A percentile compares a stretch with the other conserved stretches of the same genome.
These are phyloP conservation scores for Rubroboletus pulcherrimus DNA, from an alignment of 768 basidiomycete species.

Conservation along the genomic window DNA sequence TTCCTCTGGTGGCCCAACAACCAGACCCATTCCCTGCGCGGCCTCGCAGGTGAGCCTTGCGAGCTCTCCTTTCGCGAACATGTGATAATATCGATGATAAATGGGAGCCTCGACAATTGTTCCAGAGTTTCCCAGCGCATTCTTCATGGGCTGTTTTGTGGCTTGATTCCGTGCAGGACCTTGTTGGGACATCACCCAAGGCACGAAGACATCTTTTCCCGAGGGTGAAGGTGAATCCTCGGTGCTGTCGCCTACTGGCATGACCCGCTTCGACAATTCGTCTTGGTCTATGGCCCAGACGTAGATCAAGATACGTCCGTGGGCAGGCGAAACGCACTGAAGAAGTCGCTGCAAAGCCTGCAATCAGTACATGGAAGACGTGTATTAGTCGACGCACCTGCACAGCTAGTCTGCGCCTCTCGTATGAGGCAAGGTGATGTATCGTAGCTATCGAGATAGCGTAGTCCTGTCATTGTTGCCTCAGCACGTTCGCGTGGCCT, in stretches of 20 bases:
- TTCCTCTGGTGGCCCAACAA: conserved; percentile 39
- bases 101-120: conserved; percentile 32
- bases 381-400: conserved; percentile 44
- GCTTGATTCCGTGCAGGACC: conserved; percentile 17
- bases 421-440: conserved; percentile 85
- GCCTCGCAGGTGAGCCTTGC: conserved; percentile 56
- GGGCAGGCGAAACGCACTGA: conserved; percentile 56
- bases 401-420: conserved; percentile 68
- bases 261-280: conserved; percentile 68
- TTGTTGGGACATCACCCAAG: conserved; percentile 67
- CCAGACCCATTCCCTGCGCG: conserved; percentile 51
- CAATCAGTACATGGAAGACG: not conserved
- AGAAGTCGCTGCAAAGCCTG: conserved; percentile 49
- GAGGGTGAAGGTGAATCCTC: conserved; percentile 9
- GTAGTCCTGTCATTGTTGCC: conserved; percentile 65
- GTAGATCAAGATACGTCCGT: conserved; percentile 84
- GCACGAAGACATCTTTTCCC: conserved; percentile 85
- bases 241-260: conserved; percentile 34
- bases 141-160: conserved; percentile 3
- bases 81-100: conserved; percentile 92
- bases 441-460: conserved; percentile 97
- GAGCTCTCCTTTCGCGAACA: conserved; percentile 86
- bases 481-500: not conserved
- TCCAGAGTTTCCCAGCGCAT: not conserved
- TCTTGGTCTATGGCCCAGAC: conserved; percentile 99